phyloP scores from a whole-genome alignment of 2,329 filamentous ascomycete species.

The Penicillium sp. region DNA sequence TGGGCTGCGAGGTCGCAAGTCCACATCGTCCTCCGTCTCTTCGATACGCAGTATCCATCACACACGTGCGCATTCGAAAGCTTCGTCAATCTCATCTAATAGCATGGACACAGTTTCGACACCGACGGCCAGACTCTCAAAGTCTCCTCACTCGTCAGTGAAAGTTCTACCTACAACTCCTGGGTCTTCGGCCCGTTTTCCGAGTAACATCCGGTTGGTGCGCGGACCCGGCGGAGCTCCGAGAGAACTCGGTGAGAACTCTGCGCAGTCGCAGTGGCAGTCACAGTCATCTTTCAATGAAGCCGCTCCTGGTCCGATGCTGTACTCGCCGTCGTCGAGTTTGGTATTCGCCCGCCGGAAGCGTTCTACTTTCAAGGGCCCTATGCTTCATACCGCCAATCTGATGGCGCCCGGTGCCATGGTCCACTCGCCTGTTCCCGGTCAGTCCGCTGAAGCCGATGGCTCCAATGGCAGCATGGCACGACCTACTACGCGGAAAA shows the following conservation, averaged over 20 bases:
- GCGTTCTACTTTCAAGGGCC: constrained; percentile 43
- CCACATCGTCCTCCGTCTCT: constrained; percentile 89
- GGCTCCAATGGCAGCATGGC: constrained; percentile 14
- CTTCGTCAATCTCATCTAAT: constrained; percentile 83
- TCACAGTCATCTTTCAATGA: constrained; percentile 36
- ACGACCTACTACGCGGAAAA: constrained; percentile 33
- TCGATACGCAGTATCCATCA: constrained; percentile 88
- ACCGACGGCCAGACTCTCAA: constrained; percentile 59
- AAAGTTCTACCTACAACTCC: constrained; percentile 94
- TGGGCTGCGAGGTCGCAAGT: constrained; percentile 84
- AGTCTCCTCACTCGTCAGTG: constrained; percentile 81
- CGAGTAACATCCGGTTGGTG: constrained; percentile 78
- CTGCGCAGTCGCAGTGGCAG: constrained; percentile 24
- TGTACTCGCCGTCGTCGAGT: constrained; percentile 39
- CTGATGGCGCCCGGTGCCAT: constrained; percentile 31
- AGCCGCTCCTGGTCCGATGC: constrained; percentile 31
- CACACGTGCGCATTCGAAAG: constrained; percentile 85
- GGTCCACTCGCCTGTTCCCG: constrained; percentile 32
- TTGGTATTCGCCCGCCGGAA: constrained; percentile 45
- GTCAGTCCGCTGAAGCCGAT: constrained; percentile 19
- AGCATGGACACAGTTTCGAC: constrained; percentile 63
- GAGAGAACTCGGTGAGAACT: constrained; percentile 24
- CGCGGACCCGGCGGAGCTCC: constrained; percentile 44
- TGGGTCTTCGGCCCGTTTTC: constrained; percentile 63
- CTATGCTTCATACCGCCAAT: constrained; percentile 39